Evolutionary conservation across 108 stramenopile genomes (phyloP), one percentile per base, ranked within the genome.

Genomic region (Skeletonema potamos): DNA sequence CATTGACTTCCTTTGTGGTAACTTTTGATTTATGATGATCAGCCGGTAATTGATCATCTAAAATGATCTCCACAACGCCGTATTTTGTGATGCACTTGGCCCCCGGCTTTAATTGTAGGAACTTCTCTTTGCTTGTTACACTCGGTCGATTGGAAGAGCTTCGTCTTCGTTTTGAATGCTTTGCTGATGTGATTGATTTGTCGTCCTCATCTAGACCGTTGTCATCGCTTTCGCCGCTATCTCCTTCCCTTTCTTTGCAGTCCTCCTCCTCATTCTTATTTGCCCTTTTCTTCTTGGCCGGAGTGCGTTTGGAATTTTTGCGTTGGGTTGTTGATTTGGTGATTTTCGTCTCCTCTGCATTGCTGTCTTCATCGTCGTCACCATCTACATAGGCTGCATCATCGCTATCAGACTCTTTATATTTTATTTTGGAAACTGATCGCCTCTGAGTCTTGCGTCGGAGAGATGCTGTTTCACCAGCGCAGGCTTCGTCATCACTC

Each of bases 31-130:
- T 54, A 29, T 39, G 41, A 27, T 70, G 54, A 62, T 65, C 44
- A 20, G 46, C 15, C 8, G 73, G 77, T 24, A 66, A 85, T 0
- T 88, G 75, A 64, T 85, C 75, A 64, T 94, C 93, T 15, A 54
- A 62, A 22, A 94, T 79, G 5, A 94, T 87, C 69, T 89, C 64
- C 2, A 94, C 93, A 13, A 92, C 82, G 18, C 93, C 91, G 73
- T 64, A 92, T 24, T 54, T 68, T 6, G 91, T 92, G 26, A 89
- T 64, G 65, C 81, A 89, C 27, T 44, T 26, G 0, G 63, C 26
- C 1, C 92, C 92, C 7, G 81, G 77, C 43, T 76, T 30, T 62
- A 93, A 64, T 46, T 64, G 65, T n/a, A 36, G 71, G 55, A 86
- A 82, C 30, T 27, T 27, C 66, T 51, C 26, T 34, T 56, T 66